Percentiles rank a stretch among this genome's conserved stretches.
phyloP scores from a whole-genome alignment of 208 protist species.

The Trichomonas tenax region DNA sequence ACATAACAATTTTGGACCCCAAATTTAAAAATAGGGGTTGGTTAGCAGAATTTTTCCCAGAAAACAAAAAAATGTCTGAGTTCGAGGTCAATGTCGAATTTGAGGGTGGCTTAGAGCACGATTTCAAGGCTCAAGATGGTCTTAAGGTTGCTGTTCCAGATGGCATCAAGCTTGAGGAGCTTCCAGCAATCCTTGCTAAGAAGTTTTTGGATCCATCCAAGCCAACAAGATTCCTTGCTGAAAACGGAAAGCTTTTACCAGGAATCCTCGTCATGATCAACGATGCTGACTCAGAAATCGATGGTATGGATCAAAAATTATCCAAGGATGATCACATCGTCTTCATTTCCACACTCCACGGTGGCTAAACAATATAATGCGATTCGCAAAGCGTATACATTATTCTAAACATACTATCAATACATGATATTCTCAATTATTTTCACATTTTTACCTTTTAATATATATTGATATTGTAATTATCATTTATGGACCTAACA shows the following conservation, averaged over 20 bases:
- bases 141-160: background rate
- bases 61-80: background rate
- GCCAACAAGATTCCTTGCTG: background rate
- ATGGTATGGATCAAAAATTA: background rate
- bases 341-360: conserved; percentile 12
- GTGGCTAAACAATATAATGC: background rate
- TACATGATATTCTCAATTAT: too few relatives aligned
- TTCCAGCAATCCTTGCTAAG: background rate
- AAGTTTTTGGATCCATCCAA: background rate
- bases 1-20: too few relatives aligned
- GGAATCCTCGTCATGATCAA: background rate
- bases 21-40: too few relatives aligned
- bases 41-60: too few relatives aligned
- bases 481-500: too few relatives aligned
- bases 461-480: too few relatives aligned
- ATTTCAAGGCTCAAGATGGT: background rate
- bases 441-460: too few relatives aligned
- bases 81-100: background rate
- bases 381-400: too few relatives aligned
- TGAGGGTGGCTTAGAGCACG: background rate
- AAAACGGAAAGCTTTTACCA: background rate
- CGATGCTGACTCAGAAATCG: conserved; percentile 1
- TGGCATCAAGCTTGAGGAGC: background rate
- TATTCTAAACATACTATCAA: too few relatives aligned
- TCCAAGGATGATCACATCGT: background rate